A percentile compares a stretch with the other conserved stretches of the same genome.
phyloP scores from a whole-genome alignment of 1,284 basidiomycete species.

The Trichosporon sp. region DNA sequence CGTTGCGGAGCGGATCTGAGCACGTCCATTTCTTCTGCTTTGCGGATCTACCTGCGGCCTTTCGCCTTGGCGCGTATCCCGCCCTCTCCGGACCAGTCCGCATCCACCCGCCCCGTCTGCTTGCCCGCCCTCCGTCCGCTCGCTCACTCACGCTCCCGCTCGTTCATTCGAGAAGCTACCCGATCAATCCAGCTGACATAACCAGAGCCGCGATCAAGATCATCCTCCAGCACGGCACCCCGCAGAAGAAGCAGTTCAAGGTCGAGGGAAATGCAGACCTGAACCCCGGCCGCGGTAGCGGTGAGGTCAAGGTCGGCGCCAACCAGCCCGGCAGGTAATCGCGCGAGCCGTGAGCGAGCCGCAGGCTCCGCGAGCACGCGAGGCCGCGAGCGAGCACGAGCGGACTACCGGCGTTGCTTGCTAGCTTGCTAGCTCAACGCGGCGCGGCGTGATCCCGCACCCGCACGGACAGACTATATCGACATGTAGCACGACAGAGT shows the following conservation, averaged over 20 bases:
- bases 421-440: too few species aligned
- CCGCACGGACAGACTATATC: neutral
- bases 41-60: too few species aligned
- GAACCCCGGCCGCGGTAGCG: conserved; percentile 39
- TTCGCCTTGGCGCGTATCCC: too few species aligned
- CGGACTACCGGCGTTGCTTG: too few species aligned
- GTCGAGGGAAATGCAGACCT: conserved; percentile 29
- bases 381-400: too few species aligned
- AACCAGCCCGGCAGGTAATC: conserved; percentile 2
- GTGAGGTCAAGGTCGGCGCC: conserved; percentile 21
- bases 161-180: too few species aligned
- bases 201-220: conserved; percentile 40
- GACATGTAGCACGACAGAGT: neutral
- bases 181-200: neutral
- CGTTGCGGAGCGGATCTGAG: too few species aligned
- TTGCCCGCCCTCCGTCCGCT: neutral
- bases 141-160: neutral
- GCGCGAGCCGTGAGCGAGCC: neutral
- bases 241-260: conserved; percentile 29
- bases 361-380: neutral
- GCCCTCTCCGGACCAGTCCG: too few species aligned
- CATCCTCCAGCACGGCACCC: conserved; percentile 39
- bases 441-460: too few species aligned
- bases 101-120: neutral
- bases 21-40: too few species aligned